These are phyloP conservation scores for Hypsizygus marmoreus DNA, from an alignment of 768 basidiomycete species.

Conservation along the genomic window DNA sequence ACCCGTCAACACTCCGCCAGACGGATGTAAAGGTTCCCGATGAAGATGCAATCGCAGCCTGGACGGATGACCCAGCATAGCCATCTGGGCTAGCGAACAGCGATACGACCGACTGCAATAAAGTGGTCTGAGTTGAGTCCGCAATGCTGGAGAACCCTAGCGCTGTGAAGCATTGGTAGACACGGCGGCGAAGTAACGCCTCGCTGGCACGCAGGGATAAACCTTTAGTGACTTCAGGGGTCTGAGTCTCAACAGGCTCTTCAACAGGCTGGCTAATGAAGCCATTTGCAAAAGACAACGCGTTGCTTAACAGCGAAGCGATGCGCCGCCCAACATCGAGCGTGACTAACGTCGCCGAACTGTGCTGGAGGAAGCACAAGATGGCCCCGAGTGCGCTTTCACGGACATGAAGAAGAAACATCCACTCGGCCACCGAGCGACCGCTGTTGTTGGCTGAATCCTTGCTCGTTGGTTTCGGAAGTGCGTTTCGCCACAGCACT, in stretches of 20 bases:
- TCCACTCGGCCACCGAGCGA: constrained; percentile 80
- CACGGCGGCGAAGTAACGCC: constrained; percentile 77
- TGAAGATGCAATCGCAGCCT: constrained; percentile 88
- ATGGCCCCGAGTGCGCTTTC: constrained; percentile 91
- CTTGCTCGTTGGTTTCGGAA: constrained; percentile 93
- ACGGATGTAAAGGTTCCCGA: constrained; percentile 81
- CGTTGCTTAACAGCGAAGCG: constrained; percentile 84
- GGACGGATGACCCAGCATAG: constrained; percentile 80
- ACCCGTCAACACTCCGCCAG: constrained; percentile 88
- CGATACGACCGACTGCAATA: constrained; percentile 80
- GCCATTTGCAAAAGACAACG: constrained; percentile 85
- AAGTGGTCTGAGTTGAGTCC: constrained; percentile 76
- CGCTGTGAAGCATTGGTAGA: constrained; percentile 87
- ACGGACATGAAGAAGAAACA: constrained; percentile 86
- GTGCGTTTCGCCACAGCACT: constrained; percentile 95
- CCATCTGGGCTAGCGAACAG: constrained; percentile 88
- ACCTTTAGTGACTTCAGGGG: constrained; percentile 34
- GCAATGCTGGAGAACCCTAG: constrained; percentile 80
- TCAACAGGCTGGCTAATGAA: constrained; percentile 74
- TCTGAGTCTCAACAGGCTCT: constrained; percentile 53
- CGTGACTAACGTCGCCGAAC: constrained; percentile 72
- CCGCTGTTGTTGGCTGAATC: constrained; percentile 63
- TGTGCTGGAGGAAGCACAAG: constrained; percentile 83
- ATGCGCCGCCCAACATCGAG: constrained; percentile 91
- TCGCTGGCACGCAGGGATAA: constrained; percentile 77